These are phyloP conservation scores for Tolypocladium cylindrosporum DNA, from an alignment of 2,329 filamentous ascomycete species.

Conservation along the genomic window DNA sequence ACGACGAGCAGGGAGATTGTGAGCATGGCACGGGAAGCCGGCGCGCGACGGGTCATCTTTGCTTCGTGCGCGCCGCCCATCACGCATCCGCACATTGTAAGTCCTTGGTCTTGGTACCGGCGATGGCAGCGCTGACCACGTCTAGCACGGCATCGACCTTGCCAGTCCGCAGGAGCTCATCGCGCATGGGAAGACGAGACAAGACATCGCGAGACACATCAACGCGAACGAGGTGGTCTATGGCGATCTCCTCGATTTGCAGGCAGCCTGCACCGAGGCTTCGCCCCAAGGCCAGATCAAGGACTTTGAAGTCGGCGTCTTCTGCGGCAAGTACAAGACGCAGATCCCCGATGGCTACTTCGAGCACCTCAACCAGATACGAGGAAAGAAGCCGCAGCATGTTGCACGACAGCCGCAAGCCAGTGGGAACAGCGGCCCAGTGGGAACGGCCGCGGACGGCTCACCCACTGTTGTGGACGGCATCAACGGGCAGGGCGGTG, in stretches of 20 bases:
- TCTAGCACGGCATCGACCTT: constrained; percentile 36
- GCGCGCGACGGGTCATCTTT: constrained; percentile 74
- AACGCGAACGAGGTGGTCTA: constrained; percentile 15
- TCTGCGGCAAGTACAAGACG: constrained; percentile 80
- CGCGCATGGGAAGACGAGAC: constrained; percentile 27
- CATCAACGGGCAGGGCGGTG: background rate
- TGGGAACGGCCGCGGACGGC: background rate
- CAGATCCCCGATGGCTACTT: constrained; percentile 74
- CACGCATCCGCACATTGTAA: constrained; percentile 80
- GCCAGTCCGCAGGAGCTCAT: constrained; percentile 31
- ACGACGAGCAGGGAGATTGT: constrained; percentile 7
- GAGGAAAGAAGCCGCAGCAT: constrained; percentile 46
- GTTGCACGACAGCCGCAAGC: background rate
- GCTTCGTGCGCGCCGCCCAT: constrained; percentile 75
- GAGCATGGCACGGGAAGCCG: constrained; percentile 72
- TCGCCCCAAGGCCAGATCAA: constrained; percentile 42
- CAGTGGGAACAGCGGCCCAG: background rate
- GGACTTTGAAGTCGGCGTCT: constrained; percentile 84
- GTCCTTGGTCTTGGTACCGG: constrained; percentile 6
- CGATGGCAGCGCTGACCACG: background rate
- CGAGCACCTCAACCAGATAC: constrained; percentile 61
- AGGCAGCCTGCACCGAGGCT: constrained; percentile 65
- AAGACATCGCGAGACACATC: constrained; percentile 22
- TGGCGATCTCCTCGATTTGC: constrained; percentile 61
- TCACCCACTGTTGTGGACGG: background rate